A percentile compares a stretch with the other conserved stretches of the same genome.
These are phyloP conservation scores for Salvia rosmarinus DNA, from an alignment of 257 asterid genomes.

Conservation along the genomic window DNA sequence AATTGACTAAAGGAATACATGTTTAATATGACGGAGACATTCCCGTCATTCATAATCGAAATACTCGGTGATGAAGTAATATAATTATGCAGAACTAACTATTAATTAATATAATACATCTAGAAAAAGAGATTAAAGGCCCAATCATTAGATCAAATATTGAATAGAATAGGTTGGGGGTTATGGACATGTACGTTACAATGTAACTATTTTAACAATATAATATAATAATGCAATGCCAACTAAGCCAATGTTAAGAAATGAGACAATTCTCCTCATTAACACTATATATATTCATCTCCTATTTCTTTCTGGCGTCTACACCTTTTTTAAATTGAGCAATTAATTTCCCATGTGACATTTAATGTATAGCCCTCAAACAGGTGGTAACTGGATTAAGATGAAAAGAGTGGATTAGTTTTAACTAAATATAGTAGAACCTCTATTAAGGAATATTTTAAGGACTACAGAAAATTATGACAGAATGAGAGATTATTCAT, in stretches of 20 bases:
- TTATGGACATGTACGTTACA: too few relatives aligned
- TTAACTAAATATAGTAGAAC: too few relatives aligned
- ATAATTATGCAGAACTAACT: background rate
- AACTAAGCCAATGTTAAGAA: too few relatives aligned
- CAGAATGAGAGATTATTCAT: too few relatives aligned
- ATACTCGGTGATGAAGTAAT: constrained; percentile 5
- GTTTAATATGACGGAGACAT: constrained; percentile 8
- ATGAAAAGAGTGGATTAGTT: too few relatives aligned
- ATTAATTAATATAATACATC: background rate
- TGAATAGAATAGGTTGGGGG: constrained; percentile 15
- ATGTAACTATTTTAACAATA: constrained; percentile 4
- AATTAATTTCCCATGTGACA: constrained; percentile 26
- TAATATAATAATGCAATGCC: background rate
- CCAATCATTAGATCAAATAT: constrained; percentile 22
- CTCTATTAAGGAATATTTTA: too few relatives aligned
- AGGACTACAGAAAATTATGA: too few relatives aligned
- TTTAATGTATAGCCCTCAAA: background rate
- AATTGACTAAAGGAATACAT: constrained; percentile 7
- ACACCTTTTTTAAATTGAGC: constrained; percentile 17
- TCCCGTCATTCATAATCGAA: background rate
- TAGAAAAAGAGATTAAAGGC: background rate
- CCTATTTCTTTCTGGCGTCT: constrained; percentile 16
- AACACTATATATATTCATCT: too few relatives aligned
- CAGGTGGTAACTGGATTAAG: too few relatives aligned
- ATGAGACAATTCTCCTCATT: too few relatives aligned